Evolutionary conservation across 345 rosid genomes (phyloP).

Genomic region (Populus ilicifolia): DNA sequence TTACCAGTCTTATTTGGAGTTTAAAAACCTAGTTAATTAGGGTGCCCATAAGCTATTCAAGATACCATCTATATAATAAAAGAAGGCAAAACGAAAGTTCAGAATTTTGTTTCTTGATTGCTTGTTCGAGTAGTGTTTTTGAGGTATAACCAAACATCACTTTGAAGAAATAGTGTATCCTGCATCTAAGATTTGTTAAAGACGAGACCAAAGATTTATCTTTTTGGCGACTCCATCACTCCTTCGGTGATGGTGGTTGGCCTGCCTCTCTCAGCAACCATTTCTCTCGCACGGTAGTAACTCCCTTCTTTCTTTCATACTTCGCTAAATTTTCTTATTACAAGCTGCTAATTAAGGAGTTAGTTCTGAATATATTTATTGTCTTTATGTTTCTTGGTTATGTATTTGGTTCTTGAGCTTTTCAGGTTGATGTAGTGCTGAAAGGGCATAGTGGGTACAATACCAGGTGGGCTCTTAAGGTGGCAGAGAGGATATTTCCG

Average conservation of each 20-base stretch:
- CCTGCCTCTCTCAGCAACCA: constrained; percentile 77
- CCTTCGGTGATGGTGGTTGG: constrained; percentile 72
- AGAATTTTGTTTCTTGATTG: neutral
- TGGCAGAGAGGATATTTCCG: constrained; percentile 54
- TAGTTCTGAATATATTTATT: neutral
- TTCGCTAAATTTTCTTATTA: neutral
- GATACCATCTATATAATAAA: too few relatives aligned
- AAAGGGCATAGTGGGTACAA: constrained; percentile 84
- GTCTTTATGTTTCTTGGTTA: neutral
- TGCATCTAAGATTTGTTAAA: neutral
- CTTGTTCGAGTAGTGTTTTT: neutral
- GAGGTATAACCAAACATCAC: too few relatives aligned
- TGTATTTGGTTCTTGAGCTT: neutral
- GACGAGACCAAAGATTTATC: constrained; percentile 69
- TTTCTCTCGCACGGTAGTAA: constrained; percentile 63
- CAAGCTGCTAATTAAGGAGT: neutral
- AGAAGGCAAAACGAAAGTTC: neutral
- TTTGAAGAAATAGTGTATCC: neutral
- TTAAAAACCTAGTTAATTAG: too few relatives aligned
- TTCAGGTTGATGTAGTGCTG: constrained; percentile 60
- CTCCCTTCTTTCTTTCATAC: neutral
- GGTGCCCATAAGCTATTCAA: too few relatives aligned
- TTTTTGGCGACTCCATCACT: constrained; percentile 96
- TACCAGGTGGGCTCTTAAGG: constrained; percentile 80
- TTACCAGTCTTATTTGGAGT: too few relatives aligned